Evolutionary conservation across 768 basidiomycete species (phyloP).

Genomic region (Rhizopogon rudus): DNA sequence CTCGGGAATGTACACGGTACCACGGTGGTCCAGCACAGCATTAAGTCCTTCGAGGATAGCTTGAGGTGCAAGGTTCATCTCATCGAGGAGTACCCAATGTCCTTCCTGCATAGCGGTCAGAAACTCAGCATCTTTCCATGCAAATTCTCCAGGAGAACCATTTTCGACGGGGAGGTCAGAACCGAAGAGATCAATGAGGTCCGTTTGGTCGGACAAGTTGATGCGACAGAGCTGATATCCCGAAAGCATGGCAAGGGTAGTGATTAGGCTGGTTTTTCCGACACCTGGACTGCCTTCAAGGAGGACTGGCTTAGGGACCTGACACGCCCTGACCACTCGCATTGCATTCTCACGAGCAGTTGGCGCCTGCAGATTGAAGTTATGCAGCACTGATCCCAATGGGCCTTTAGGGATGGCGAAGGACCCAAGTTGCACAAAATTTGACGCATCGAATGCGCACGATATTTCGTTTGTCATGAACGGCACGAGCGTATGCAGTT

Average conservation of each 20-base stretch:
- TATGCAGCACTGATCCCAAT: slow-evolving; percentile 24
- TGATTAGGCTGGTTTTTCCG: slow-evolving; percentile 91
- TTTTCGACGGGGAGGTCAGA: slow-evolving; percentile 95
- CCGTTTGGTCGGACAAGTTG: slow-evolving; percentile 98
- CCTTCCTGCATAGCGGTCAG: slow-evolving; percentile 91
- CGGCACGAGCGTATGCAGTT: slow-evolving; percentile 56
- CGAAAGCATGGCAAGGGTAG: slow-evolving; percentile 76
- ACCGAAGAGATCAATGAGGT: slow-evolving; percentile 93
- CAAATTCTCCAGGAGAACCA: slow-evolving; percentile 86
- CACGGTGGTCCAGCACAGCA: slow-evolving; percentile 92
- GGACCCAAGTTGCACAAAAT: slow-evolving; percentile 57
- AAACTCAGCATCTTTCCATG: slow-evolving; percentile 97
- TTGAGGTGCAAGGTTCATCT: slow-evolving; percentile 98
- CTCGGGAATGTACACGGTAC: slow-evolving; percentile 92
- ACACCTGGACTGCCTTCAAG: slow-evolving; percentile 98
- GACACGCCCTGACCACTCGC: slow-evolving; percentile 86
- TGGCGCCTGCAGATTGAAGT: slow-evolving; percentile 83
- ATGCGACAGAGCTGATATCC: slow-evolving; percentile 85
- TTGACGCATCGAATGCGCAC: slow-evolving; percentile 27
- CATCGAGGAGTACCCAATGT: slow-evolving; percentile 96
- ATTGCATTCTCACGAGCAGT: slow-evolving; percentile 86
- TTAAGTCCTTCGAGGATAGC: slow-evolving; percentile 96
- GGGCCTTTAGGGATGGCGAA: slow-evolving; percentile 70
- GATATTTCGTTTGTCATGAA: slow-evolving; percentile 23
- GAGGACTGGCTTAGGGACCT: slow-evolving; percentile 86